phyloP scores from a whole-genome alignment of 768 basidiomycete species.

The Leucocoprinus leucothites region DNA sequence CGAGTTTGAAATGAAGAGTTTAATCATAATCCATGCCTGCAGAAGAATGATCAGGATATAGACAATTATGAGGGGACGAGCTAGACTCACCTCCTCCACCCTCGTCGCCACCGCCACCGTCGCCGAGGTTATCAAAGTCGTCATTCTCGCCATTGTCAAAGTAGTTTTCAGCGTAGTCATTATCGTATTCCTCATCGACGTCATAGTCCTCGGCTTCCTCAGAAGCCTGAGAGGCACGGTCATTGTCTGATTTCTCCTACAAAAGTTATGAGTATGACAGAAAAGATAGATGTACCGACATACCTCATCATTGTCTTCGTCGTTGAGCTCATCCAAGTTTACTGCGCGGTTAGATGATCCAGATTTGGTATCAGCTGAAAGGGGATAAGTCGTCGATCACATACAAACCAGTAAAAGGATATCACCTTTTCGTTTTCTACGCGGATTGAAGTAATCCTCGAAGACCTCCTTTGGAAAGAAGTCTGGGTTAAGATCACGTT shows the following conservation, averaged over 20 bases:
- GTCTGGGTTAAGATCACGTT: constrained; percentile 65
- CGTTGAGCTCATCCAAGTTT: constrained; percentile 66
- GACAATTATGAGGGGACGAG: too few species aligned
- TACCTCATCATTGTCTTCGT: constrained; percentile 62
- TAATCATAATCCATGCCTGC: constrained; percentile 16
- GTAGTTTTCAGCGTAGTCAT: constrained; percentile 89
- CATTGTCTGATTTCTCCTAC: constrained; percentile 71
- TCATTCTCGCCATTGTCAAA: constrained; percentile 89
- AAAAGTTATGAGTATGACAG: background rate
- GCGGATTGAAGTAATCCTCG: constrained; percentile 77
- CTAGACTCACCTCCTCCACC: constrained; percentile 43
- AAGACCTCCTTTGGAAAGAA: constrained; percentile 80
- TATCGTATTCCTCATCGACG: constrained; percentile 88
- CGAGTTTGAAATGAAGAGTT: background rate
- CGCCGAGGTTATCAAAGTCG: constrained; percentile 75
- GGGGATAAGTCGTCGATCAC: background rate
- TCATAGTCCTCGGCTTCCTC: constrained; percentile 75
- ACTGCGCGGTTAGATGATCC: constrained; percentile 34
- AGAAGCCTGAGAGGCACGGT: constrained; percentile 65
- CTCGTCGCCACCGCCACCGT: constrained; percentile 64
- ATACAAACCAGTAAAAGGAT: background rate
- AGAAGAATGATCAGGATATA: background rate
- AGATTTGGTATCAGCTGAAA: constrained; percentile 17
- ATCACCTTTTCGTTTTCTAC: constrained; percentile 48
- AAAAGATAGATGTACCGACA: constrained; percentile 3